phyloP scores from a whole-genome alignment of 306 rosid genomes.

The Rosa chinensis region DNA sequence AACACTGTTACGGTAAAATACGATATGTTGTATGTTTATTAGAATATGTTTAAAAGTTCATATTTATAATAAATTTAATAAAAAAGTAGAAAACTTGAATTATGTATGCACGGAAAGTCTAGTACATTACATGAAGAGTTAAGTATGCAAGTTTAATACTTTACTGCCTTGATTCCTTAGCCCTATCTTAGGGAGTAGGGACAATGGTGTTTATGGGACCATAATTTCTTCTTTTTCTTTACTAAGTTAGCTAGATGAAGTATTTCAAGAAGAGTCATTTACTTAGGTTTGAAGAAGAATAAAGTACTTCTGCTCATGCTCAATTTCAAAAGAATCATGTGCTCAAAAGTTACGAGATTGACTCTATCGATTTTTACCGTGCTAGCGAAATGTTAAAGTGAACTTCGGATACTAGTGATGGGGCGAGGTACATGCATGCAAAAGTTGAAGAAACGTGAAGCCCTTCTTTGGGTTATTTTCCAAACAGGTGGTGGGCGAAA shows the following conservation, averaged over 20 bases:
- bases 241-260: not conserved
- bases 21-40: not conserved
- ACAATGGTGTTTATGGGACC: not conserved
- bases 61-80: no score
- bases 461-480: slow-evolving; percentile 6
- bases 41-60: no score
- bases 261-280: not conserved
- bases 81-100: no score
- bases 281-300: not conserved
- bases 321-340: not conserved
- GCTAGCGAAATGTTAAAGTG: not conserved
- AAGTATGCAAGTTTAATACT: not conserved
- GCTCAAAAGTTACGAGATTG: no score
- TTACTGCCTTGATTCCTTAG: not conserved
- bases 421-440: not conserved
- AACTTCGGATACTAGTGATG: not conserved
- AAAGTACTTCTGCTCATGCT: not conserved
- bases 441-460: not conserved
- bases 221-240: no score
- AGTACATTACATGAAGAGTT: no score
- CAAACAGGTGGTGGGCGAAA: slow-evolving; percentile 3
- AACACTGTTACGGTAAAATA: no score
- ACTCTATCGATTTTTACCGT: no score
- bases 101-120: no score
- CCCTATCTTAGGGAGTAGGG: not conserved